phyloP scores from a whole-genome alignment of 345 rosid species.

The Rhizophora mangle region DNA sequence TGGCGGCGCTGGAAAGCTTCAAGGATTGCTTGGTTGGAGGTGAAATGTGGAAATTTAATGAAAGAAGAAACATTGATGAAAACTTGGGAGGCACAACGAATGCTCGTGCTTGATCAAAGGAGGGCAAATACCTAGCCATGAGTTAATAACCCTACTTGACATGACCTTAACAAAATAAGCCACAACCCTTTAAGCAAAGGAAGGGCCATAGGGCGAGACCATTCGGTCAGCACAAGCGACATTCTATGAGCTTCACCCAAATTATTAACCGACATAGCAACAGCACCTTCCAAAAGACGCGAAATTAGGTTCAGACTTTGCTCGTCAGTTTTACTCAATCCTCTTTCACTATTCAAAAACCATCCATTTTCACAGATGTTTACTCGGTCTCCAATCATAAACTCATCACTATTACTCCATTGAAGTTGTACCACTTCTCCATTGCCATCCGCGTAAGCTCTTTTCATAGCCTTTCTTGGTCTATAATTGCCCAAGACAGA shows the following conservation, averaged over 20 bases:
- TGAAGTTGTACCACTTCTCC: constrained; percentile 15
- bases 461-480: constrained; percentile 26
- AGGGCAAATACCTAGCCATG: constrained; percentile 61
- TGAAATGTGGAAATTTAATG: constrained; percentile 67
- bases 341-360: too few species aligned
- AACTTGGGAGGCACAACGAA: constrained; percentile 44
- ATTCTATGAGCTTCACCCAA: constrained; percentile 59
- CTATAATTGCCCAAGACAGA: constrained; percentile 26
- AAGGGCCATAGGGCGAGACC: constrained; percentile 60
- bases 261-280: constrained; percentile 59
- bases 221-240: constrained; percentile 63
- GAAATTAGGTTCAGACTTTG: constrained; percentile 43
- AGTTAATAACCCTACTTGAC: constrained; percentile 57
- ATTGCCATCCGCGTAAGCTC: constrained; percentile 12
- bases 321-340: constrained; percentile 33
- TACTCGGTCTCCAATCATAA: constrained; percentile 1
- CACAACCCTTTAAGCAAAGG: constrained; percentile 62
- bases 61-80: constrained; percentile 63
- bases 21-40: constrained; percentile 68
- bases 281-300: constrained; percentile 58
- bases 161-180: constrained; percentile 67
- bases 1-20: constrained; percentile 56
- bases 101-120: constrained; percentile 46
- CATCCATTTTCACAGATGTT: constrained; percentile 14
- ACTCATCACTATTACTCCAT: constrained; percentile 12